These are phyloP conservation scores for Pisolithus orientalis DNA, from an alignment of 768 basidiomycete genomes.

Conservation along the genomic window DNA sequence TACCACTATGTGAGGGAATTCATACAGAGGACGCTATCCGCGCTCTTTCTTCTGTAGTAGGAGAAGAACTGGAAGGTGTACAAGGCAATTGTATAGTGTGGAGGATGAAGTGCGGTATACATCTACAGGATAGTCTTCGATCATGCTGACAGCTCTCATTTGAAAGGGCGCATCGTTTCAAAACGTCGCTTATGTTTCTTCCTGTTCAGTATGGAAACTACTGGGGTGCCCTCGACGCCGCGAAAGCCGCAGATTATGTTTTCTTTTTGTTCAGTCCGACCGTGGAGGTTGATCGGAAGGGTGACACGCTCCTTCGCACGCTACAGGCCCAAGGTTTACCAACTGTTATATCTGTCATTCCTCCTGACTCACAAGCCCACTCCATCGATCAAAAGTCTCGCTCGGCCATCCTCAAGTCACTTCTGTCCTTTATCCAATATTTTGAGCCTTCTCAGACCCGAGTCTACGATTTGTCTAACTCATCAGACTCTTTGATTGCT, in stretches of 20 bases:
- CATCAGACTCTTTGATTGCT: constrained; percentile 65
- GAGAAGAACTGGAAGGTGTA: constrained; percentile 30
- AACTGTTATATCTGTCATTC: constrained; percentile 70
- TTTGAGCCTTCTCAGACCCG: constrained; percentile 81
- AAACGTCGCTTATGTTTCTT: constrained; percentile 85
- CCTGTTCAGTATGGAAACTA: constrained; percentile 65
- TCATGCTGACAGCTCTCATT: not conserved
- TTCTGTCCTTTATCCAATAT: constrained; percentile 91
- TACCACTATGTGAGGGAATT: constrained; percentile 75
- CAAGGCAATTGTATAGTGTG: constrained; percentile 31
- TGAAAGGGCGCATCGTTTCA: constrained; percentile 78
- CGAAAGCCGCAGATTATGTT: constrained; percentile 86
- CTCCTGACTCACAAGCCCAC: constrained; percentile 40
- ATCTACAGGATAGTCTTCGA: too few relatives aligned
- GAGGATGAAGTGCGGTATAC: constrained; percentile 54
- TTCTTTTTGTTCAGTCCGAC: constrained; percentile 76
- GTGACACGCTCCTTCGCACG: constrained; percentile 81
- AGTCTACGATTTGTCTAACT: constrained; percentile 63
- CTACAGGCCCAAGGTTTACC: constrained; percentile 90
- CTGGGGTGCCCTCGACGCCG: constrained; percentile 78
- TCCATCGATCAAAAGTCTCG: constrained; percentile 57
- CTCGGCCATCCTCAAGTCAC: constrained; percentile 70
- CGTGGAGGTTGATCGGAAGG: constrained; percentile 78
- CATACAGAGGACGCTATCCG: constrained; percentile 43
- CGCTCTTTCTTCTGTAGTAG: constrained; percentile 56